Conservation (phyloP, 352 stramenopile species). For the Phytophthora brassicae region DNA sequence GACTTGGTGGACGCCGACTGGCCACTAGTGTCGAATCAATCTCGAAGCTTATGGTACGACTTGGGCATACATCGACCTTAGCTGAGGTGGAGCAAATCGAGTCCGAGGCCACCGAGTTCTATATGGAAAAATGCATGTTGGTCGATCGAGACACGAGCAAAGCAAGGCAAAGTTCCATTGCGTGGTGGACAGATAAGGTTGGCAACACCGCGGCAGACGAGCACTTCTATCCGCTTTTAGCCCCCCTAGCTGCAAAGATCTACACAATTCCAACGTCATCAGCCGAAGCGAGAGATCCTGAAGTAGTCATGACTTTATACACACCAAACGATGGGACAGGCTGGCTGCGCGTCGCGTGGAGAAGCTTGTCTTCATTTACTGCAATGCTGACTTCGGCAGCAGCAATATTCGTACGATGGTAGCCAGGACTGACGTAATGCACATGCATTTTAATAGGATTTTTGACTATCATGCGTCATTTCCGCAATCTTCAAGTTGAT, state of each 20-base stretch:
- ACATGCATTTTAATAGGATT: no score
- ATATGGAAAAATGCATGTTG: slow-evolving; percentile 1
- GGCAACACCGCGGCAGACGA: not conserved
- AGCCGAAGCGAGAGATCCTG: slow-evolving; percentile 6
- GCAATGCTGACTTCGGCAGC: slow-evolving; percentile 9
- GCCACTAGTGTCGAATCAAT: not conserved
- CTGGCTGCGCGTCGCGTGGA: not conserved
- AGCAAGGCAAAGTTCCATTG: not conserved
- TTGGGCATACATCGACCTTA: not conserved
- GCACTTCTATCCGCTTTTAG: slow-evolving; percentile 3
- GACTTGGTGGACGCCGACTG: not conserved
- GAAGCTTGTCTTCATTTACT: slow-evolving; percentile 10
- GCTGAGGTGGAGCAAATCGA: slow-evolving; percentile 2
- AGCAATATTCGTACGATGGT: no score
- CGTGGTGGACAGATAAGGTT: slow-evolving; percentile 1
- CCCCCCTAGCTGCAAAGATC: not conserved
- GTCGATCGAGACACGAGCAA: slow-evolving; percentile 1
- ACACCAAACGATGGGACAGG: slow-evolving; percentile 6
- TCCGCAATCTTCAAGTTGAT: no score
- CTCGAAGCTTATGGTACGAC: not conserved
- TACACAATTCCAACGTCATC: slow-evolving; percentile 7
- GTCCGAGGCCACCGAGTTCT: not conserved
- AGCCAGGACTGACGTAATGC: no score
- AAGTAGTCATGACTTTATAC: slow-evolving; percentile 12
- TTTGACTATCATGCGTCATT: no score